phyloP scores from a whole-genome alignment of 768 basidiomycete genomes.

The Collybiopsis confluens region DNA sequence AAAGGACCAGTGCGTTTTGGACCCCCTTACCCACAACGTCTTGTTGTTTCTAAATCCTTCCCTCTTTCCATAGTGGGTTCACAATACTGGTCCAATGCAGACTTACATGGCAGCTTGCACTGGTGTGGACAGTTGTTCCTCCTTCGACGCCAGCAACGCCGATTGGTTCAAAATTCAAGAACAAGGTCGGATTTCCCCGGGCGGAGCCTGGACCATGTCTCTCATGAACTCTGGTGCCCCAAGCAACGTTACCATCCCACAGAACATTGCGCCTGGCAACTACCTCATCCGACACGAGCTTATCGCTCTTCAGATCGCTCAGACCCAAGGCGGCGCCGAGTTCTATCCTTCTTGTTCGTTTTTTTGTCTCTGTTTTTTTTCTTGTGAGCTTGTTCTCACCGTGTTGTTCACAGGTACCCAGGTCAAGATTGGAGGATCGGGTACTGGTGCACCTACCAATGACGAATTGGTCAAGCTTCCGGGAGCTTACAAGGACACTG shows the following conservation, averaged over 20 bases:
- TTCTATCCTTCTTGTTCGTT: too few species aligned
- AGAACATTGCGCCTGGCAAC: conserved; percentile 35
- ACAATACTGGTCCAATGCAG: conserved; percentile 44
- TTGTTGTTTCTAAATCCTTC: neutral
- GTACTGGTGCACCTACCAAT: conserved; percentile 17
- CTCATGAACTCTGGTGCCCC: conserved; percentile 18
- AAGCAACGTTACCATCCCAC: conserved; percentile 27
- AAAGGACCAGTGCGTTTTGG: conserved; percentile 20
- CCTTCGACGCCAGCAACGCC: conserved; percentile 35
- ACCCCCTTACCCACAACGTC: conserved; percentile 9
- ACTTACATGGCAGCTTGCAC: conserved; percentile 51
- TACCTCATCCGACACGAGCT: conserved; percentile 53
- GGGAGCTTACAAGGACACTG: conserved; percentile 45
- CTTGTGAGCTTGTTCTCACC: too few species aligned
- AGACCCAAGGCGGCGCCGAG: conserved; percentile 8
- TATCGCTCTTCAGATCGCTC: conserved; percentile 45
- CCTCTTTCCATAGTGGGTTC: conserved; percentile 30
- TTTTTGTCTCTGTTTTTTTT: too few species aligned
- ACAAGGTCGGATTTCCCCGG: conserved; percentile 16
- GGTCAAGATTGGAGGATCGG: conserved; percentile 16
- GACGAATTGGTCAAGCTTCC: conserved; percentile 39
- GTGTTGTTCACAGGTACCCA: conserved; percentile 19
- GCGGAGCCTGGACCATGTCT: conserved; percentile 6
- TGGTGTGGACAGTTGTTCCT: conserved; percentile 29
- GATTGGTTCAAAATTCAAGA: conserved; percentile 48